Evolutionary conservation across 352 stramenopile genomes (phyloP).

Genomic region (Phytopythium aichiense): DNA sequence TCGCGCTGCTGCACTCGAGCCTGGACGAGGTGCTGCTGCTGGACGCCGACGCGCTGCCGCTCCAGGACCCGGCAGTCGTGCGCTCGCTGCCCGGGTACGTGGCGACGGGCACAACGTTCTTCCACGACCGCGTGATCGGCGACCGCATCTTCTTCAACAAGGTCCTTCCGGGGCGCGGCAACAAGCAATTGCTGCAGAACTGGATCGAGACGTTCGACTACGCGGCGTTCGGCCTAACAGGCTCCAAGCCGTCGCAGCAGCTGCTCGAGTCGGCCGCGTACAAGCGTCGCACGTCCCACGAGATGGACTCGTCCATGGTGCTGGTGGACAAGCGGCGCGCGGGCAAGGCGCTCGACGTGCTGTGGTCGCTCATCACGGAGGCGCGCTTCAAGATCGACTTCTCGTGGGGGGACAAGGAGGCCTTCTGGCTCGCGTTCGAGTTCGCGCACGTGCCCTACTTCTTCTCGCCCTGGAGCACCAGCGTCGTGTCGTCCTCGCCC

Average conservation of each 20-base stretch:
- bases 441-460: slow-evolving; percentile 45
- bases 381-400: slow-evolving; percentile 62
- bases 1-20: slow-evolving; percentile 40
- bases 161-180: slow-evolving; percentile 9
- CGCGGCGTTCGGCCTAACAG: slow-evolving; percentile 28
- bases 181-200: slow-evolving; percentile 35
- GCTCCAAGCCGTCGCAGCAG: slow-evolving; percentile 15
- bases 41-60: slow-evolving; percentile 39
- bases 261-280: slow-evolving; percentile 44
- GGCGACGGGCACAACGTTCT: slow-evolving; percentile 19
- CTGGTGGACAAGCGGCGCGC: slow-evolving; percentile 55
- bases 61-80: slow-evolving; percentile 27
- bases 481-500: slow-evolving; percentile 36
- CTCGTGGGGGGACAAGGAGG: slow-evolving; percentile 71
- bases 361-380: slow-evolving; percentile 67
- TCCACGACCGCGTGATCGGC: slow-evolving; percentile 31
- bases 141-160: slow-evolving; percentile 52
- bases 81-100: slow-evolving; percentile 36
- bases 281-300: slow-evolving; percentile 38
- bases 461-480: slow-evolving; percentile 64
- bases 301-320: slow-evolving; percentile 74
- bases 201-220: slow-evolving; percentile 57
- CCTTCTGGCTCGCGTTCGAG: slow-evolving; percentile 73
- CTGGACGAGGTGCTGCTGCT: slow-evolving; percentile 48
- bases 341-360: slow-evolving; percentile 41